phyloP scores from a whole-genome alignment of 192 early-diverging fungal species.

The Podila epigama region DNA sequence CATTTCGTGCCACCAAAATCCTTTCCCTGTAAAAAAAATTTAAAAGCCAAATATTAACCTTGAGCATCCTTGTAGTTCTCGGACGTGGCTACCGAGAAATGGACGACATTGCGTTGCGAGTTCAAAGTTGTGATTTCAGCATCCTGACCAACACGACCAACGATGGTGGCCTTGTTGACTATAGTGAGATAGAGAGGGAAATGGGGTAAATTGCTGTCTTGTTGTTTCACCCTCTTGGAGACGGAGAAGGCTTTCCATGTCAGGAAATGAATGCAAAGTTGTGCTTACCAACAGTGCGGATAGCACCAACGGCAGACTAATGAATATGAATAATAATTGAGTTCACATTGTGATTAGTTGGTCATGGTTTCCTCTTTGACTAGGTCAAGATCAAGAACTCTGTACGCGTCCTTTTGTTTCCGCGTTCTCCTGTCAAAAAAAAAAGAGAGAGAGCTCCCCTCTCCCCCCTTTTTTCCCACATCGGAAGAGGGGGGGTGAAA shows the following conservation, averaged over 20 bases:
- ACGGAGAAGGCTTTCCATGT: background rate
- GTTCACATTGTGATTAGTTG: background rate
- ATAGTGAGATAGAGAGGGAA: background rate
- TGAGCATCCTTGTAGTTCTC: conserved; percentile 67
- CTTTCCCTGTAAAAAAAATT: background rate
- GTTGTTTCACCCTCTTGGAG: background rate
- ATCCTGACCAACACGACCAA: conserved; percentile 72
- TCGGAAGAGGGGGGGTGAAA: too few species aligned
- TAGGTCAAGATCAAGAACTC: background rate
- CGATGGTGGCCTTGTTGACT: conserved; percentile 74
- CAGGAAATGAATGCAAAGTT: background rate
- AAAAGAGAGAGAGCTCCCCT: too few species aligned
- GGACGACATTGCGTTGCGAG: conserved; percentile 56
- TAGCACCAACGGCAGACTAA: conserved; percentile 30
- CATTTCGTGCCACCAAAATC: background rate
- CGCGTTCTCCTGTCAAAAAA: too few species aligned
- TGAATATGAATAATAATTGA: background rate
- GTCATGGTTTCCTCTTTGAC: background rate
- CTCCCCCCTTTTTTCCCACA: too few species aligned
- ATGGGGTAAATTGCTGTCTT: background rate
- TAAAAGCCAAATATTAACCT: conserved; percentile 50
- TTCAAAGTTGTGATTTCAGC: conserved; percentile 51
- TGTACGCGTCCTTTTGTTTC: too few species aligned
- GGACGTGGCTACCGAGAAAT: conserved; percentile 72
- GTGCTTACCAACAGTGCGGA: conserved; percentile 29